Conservation (phyloP, 805 yeast species). For the Debaryomyces castellii region DNA sequence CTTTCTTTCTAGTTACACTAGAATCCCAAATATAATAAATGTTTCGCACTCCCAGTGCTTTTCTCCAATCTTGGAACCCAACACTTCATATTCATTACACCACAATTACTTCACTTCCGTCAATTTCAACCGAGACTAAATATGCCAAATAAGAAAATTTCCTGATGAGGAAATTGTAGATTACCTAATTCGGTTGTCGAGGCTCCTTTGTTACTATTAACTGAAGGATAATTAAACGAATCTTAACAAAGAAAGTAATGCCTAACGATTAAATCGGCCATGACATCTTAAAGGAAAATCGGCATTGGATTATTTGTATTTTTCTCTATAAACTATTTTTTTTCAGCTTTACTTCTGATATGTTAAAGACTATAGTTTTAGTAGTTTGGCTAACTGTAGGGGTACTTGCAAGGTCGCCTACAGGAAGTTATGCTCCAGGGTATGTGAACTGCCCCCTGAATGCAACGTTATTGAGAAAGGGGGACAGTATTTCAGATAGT, state of each 20-base stretch:
- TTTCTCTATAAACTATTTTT: too few relatives aligned
- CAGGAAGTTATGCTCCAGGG: constrained; percentile 31
- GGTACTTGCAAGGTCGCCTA: constrained; percentile 16
- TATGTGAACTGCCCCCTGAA: constrained; percentile 25
- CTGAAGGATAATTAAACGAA: neutral
- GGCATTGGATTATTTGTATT: too few relatives aligned
- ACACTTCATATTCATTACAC: too few relatives aligned
- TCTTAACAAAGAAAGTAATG: neutral
- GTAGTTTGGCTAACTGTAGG: neutral
- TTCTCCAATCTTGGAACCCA: too few relatives aligned
- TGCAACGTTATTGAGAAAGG: constrained; percentile 23
- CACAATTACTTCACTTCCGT: too few relatives aligned
- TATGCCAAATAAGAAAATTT: neutral
- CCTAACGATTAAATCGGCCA: neutral
- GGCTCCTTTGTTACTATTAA: neutral
- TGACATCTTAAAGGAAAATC: neutral
- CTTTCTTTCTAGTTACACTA: too few relatives aligned
- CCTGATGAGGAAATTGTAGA: neutral
- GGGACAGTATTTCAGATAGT: constrained; percentile 18
- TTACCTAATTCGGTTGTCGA: neutral
- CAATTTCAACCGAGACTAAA: too few relatives aligned
- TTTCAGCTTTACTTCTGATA: neutral
- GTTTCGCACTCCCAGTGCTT: too few relatives aligned
- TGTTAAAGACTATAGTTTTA: neutral
- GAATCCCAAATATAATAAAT: too few relatives aligned